These are phyloP conservation scores for Fulvia fulva DNA, from an alignment of 2,329 filamentous ascomycete genomes.

Conservation along the genomic window DNA sequence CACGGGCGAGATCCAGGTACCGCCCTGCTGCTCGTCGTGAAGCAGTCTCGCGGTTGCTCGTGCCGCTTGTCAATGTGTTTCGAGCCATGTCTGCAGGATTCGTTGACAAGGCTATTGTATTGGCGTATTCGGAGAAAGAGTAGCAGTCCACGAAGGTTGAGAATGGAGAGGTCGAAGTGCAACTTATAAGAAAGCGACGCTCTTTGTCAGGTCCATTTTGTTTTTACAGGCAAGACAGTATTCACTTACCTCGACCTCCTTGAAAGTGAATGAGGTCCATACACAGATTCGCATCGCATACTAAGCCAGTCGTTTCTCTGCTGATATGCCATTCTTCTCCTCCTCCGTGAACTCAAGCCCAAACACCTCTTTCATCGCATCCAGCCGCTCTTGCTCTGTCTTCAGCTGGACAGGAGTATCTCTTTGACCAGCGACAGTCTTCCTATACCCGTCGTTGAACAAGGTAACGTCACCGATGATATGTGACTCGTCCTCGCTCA, in stretches of 20 bases:
- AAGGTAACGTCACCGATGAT: slow-evolving; percentile 40
- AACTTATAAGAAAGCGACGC: too few relatives aligned
- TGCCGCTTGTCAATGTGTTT: background rate
- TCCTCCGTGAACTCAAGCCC: slow-evolving; percentile 34
- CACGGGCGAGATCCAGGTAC: background rate
- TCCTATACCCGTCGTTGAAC: slow-evolving; percentile 43
- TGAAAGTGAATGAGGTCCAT: too few relatives aligned
- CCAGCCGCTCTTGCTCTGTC: slow-evolving; percentile 43
- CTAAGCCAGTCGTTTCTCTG: slow-evolving; percentile 10
- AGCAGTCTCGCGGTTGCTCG: background rate
- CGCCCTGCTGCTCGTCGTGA: background rate
- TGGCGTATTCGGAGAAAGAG: too few relatives aligned
- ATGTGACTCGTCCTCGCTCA: slow-evolving; percentile 37
- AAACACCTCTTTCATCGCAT: slow-evolving; percentile 43
- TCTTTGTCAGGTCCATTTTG: too few relatives aligned
- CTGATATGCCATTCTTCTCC: slow-evolving; percentile 9
- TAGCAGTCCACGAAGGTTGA: too few relatives aligned
- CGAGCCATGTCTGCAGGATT: background rate
- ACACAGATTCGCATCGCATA: too few relatives aligned
- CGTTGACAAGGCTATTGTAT: too few relatives aligned
- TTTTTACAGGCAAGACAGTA: too few relatives aligned
- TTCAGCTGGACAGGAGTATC: slow-evolving; percentile 39
- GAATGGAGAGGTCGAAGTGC: too few relatives aligned
- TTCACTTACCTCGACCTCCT: too few relatives aligned
- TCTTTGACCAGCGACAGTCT: slow-evolving; percentile 42